These are phyloP conservation scores for Brassica hybrid DNA, from an alignment of 441 rosid genomes.

Conservation along the genomic window DNA sequence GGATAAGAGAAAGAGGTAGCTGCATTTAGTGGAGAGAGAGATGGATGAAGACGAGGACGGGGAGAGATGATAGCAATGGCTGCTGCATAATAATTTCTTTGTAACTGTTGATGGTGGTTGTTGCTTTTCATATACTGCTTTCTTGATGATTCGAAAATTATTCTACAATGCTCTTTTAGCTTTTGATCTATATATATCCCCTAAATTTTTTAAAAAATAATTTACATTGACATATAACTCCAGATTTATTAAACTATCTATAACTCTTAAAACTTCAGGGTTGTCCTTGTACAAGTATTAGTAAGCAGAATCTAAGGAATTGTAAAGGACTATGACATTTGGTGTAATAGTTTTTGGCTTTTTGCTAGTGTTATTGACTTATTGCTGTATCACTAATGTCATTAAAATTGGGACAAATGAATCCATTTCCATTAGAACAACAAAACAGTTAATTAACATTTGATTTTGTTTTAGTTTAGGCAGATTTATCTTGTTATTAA, in stretches of 20 bases:
- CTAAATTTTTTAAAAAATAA: too few relatives aligned
- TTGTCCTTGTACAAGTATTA: background rate
- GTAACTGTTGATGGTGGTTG: slow-evolving; percentile 42
- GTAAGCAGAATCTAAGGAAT: background rate
- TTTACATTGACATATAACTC: background rate
- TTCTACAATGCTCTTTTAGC: background rate
- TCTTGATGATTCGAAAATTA: background rate
- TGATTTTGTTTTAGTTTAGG: background rate
- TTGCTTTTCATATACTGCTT: too few relatives aligned
- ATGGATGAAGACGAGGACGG: slow-evolving; percentile 29
- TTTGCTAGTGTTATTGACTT: background rate
- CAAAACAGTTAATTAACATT: background rate
- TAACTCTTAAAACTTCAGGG: background rate
- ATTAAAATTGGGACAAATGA: background rate
- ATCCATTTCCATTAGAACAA: background rate
- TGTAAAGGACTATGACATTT: background rate
- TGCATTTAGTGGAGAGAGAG: slow-evolving; percentile 17
- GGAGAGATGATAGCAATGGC: slow-evolving; percentile 13
- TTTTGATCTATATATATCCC: background rate
- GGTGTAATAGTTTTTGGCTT: background rate
- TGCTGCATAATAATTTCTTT: slow-evolving; percentile 28
- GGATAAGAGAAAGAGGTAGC: too few relatives aligned
- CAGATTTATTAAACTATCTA: too few relatives aligned
- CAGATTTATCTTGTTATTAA: background rate
- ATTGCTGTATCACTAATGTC: background rate